These are phyloP conservation scores for Areca catechu DNA, from an alignment of 176 grass and related monocot genomes.

Conservation along the genomic window DNA sequence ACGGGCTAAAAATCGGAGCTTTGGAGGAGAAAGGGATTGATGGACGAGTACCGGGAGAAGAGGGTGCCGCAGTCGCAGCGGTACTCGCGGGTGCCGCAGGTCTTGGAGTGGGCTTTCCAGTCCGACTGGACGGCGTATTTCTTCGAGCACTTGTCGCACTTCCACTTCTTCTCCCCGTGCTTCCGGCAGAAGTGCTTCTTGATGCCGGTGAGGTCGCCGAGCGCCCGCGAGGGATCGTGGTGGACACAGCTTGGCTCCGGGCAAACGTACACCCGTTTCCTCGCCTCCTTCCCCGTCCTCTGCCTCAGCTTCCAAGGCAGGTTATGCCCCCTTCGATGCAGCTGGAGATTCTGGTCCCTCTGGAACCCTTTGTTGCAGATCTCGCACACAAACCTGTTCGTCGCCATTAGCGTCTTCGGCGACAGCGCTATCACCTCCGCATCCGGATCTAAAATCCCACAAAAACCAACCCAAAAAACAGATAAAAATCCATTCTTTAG, in stretches of 20 bases:
- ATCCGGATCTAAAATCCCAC: slow-evolving; percentile 59
- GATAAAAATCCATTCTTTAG: too few species aligned
- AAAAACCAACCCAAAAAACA: neutral
- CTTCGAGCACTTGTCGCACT: slow-evolving; percentile 92
- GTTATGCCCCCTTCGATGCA: slow-evolving; percentile 92
- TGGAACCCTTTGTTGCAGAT: slow-evolving; percentile 99
- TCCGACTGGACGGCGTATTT: slow-evolving; percentile 95
- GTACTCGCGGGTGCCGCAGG: slow-evolving; percentile 86
- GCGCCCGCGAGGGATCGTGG: slow-evolving; percentile 57
- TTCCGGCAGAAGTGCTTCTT: slow-evolving; percentile 98
- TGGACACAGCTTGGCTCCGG: slow-evolving; percentile 74
- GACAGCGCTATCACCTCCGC: slow-evolving; percentile 95
- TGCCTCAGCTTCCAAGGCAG: slow-evolving; percentile 97
- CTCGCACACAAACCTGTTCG: slow-evolving; percentile 96
- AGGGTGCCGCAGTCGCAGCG: slow-evolving; percentile 89
- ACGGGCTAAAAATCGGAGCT: too few species aligned
- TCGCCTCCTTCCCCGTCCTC: slow-evolving; percentile 61
- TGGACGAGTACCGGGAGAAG: slow-evolving; percentile 46
- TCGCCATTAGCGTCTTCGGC: slow-evolving; percentile 88
- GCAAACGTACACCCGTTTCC: slow-evolving; percentile 85
- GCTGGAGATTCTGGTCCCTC: slow-evolving; percentile 95
- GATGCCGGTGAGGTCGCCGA: slow-evolving; percentile 83
- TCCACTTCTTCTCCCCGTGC: slow-evolving; percentile 98
- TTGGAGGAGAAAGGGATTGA: too few species aligned
- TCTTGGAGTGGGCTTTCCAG: slow-evolving; percentile 88